Evolutionary conservation across 192 early-diverging fungal genomes (phyloP).

Genomic region (Backusella mclennaniae): DNA sequence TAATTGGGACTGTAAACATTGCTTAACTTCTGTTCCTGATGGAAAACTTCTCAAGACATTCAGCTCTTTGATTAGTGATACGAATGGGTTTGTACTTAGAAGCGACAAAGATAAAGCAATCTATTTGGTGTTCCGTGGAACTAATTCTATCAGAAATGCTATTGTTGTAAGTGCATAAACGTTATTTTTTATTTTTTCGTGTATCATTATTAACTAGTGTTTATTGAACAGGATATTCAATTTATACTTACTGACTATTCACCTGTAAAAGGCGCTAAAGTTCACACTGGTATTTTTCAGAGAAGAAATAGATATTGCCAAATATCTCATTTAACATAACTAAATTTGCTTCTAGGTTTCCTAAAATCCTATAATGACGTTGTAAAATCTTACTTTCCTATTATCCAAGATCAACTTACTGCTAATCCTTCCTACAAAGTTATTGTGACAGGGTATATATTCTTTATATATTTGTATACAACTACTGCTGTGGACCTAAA

Average conservation of each 20-base stretch:
- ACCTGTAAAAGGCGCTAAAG: conserved; percentile 13
- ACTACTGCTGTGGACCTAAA: neutral
- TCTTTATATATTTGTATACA: neutral
- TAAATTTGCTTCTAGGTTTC: neutral
- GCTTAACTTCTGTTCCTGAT: conserved; percentile 12
- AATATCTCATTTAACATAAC: neutral
- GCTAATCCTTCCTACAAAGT: conserved; percentile 21
- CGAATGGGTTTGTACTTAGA: conserved; percentile 18
- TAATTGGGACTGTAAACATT: conserved; percentile 16
- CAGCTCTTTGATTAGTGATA: conserved; percentile 11
- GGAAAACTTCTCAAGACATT: conserved; percentile 15
- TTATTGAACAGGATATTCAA: conserved; percentile 1
- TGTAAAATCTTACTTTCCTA: neutral
- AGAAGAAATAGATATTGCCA: neutral
- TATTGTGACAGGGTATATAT: conserved; percentile 22
- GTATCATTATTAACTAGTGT: neutral
- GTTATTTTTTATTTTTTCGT: neutral
- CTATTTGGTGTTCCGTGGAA: conserved; percentile 26
- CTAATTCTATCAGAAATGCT: conserved; percentile 2
- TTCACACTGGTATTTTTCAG: conserved; percentile 16
- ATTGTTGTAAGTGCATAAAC: neutral
- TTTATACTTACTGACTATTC: conserved; percentile 17
- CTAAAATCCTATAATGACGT: neutral
- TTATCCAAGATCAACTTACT: conserved; percentile 4
- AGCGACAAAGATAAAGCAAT: conserved; percentile 18